Conservation (phyloP, 306 rosid genomes). For the Coriaria nepalensis region DNA sequence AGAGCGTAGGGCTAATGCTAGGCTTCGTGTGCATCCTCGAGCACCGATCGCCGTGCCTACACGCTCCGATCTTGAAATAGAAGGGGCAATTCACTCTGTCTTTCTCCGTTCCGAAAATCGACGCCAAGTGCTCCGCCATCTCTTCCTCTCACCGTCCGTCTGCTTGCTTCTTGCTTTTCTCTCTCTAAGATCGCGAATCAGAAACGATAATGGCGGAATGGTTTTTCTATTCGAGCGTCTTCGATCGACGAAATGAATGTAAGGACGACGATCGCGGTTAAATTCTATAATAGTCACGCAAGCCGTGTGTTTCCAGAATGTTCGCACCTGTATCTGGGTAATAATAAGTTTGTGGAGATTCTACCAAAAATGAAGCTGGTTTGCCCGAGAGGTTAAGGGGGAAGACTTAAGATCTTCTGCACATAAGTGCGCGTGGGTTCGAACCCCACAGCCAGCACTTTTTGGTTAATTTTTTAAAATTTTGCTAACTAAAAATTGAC, state of each 20-base stretch:
- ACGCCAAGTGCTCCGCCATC: constrained; percentile 71
- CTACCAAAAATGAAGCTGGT: constrained; percentile 25
- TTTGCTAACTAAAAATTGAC: too few species aligned
- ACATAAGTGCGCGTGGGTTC: constrained; percentile 64
- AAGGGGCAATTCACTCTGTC: constrained; percentile 71
- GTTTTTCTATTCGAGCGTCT: too few species aligned
- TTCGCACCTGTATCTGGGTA: neutral
- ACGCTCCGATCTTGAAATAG: constrained; percentile 75
- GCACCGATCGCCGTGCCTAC: constrained; percentile 65
- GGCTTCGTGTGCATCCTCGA: constrained; percentile 65
- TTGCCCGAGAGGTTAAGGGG: constrained; percentile 76
- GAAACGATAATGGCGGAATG: neutral
- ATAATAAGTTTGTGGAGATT: too few species aligned
- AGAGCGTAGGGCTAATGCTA: constrained; percentile 48
- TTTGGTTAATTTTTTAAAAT: too few species aligned
- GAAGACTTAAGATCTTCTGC: constrained; percentile 66
- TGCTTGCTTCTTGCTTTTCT: neutral
- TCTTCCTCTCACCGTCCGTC: neutral
- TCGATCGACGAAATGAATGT: too few species aligned
- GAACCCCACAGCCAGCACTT: constrained; percentile 56
- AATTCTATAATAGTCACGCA: too few species aligned
- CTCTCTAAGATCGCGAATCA: neutral
- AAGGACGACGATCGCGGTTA: too few species aligned
- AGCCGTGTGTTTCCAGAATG: neutral
- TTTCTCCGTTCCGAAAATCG: constrained; percentile 65